phyloP scores from a whole-genome alignment of 2,329 filamentous ascomycete genomes.

The Diaporthe citriasiana region DNA sequence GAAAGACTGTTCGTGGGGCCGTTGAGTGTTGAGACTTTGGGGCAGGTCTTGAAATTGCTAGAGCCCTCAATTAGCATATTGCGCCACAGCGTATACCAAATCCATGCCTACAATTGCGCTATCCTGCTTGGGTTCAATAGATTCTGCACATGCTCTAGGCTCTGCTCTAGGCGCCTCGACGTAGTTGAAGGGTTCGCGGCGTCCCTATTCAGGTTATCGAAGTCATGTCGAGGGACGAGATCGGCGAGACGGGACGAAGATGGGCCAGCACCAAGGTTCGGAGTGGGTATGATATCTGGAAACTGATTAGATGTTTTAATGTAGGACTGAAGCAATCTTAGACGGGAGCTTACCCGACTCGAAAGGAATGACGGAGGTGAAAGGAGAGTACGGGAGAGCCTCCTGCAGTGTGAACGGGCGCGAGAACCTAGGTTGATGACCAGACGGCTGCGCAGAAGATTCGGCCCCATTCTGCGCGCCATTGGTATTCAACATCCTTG shows the following conservation, averaged over 20 bases:
- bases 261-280: slow-evolving; percentile 70
- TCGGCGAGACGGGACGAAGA: slow-evolving; percentile 65
- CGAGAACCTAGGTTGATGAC: slow-evolving; percentile 45
- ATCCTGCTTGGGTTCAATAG: slow-evolving; percentile 80
- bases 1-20: slow-evolving; percentile 51
- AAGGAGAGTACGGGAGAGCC: slow-evolving; percentile 85
- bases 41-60: slow-evolving; percentile 71
- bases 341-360: slow-evolving; percentile 73
- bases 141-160: slow-evolving; percentile 80
- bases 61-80: slow-evolving; percentile 48
- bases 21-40: slow-evolving; percentile 52
- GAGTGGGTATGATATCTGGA: slow-evolving; percentile 76
- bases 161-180: slow-evolving; percentile 78
- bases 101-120: slow-evolving; percentile 72
- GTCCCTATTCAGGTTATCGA: slow-evolving; percentile 81
- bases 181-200: slow-evolving; percentile 69
- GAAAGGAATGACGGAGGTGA: slow-evolving; percentile 85
- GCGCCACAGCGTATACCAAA: not conserved
- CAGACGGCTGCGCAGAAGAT: slow-evolving; percentile 39
- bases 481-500: slow-evolving; percentile 50
- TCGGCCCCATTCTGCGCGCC: slow-evolving; percentile 48
- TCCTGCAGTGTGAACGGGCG: slow-evolving; percentile 77
- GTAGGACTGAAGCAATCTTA: not conserved
- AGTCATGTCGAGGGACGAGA: slow-evolving; percentile 65
- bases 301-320: slow-evolving; percentile 21